Conservation (phyloP, 768 basidiomycete genomes). For the Trametes cubensis region DNA sequence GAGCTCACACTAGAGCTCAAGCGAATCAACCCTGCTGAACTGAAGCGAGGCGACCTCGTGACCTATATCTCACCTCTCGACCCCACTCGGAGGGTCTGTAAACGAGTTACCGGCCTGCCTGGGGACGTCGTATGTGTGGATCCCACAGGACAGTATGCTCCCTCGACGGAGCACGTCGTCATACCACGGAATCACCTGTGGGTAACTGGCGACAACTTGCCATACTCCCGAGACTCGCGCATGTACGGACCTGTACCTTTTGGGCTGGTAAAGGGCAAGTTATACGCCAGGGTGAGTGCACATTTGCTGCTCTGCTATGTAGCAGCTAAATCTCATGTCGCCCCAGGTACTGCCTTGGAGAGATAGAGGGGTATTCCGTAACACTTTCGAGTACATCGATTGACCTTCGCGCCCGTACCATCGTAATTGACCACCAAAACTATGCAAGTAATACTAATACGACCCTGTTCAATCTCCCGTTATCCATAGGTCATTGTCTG, state of each 20-base stretch:
- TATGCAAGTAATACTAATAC: not conserved
- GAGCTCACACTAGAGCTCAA: conserved; percentile 69
- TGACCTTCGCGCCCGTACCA: not conserved
- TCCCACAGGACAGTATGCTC: conserved; percentile 67
- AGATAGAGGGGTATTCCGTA: conserved; percentile 33
- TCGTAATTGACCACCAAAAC: not conserved
- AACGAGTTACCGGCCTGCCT: conserved; percentile 86
- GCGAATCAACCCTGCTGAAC: conserved; percentile 50
- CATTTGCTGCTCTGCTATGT: not conserved
- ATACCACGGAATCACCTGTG: conserved; percentile 88
- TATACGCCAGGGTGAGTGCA: conserved; percentile 62
- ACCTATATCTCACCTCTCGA: conserved; percentile 70
- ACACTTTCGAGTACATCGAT: conserved; percentile 34
- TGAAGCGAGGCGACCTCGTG: conserved; percentile 78
- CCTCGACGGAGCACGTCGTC: conserved; percentile 71
- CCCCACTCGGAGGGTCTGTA: conserved; percentile 73
- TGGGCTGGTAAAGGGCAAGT: conserved; percentile 68
- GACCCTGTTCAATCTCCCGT: not conserved
- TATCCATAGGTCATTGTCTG: too few relatives aligned
- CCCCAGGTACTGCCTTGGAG: conserved; percentile 34
- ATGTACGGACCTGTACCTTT: conserved; percentile 92
- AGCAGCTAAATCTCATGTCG: conserved; percentile 1
- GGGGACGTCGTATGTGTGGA: conserved; percentile 91
- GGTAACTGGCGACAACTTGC: conserved; percentile 88
- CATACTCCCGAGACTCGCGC: conserved; percentile 84